These are phyloP conservation scores for Coelastrella sp. DNA, from an alignment of 139 green algal genomes.

Conservation along the genomic window DNA sequence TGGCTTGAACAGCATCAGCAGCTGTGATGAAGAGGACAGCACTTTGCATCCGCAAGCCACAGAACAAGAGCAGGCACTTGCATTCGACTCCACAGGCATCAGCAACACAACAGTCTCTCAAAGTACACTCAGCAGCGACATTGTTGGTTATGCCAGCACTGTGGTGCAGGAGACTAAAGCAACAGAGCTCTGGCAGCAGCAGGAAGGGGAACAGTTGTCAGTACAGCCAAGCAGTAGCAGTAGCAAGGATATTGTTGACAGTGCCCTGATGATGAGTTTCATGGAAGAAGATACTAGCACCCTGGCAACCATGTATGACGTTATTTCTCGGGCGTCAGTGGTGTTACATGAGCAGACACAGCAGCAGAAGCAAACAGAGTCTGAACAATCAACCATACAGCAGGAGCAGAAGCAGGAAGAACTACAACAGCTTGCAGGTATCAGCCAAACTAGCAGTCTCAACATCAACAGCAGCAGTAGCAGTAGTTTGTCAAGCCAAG, in stretches of 20 bases:
- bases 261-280: slow-evolving; percentile 15
- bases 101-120: too few species aligned
- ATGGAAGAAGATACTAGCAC: not conserved
- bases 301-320: slow-evolving; percentile 31
- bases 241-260: not conserved
- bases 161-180: too few species aligned
- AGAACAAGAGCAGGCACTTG: too few species aligned
- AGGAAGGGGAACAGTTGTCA: not conserved
- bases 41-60: too few species aligned
- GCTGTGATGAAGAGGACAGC: not conserved
- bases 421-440: not conserved
- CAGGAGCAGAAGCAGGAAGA: slow-evolving; percentile 14
- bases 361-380: too few species aligned
- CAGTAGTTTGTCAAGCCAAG: not conserved
- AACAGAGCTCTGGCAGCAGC: not conserved
- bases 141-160: too few species aligned
- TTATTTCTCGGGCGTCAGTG: slow-evolving; percentile 19
- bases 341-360: too few species aligned
- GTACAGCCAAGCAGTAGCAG: not conserved
- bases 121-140: too few species aligned
- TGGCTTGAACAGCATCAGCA: slow-evolving; percentile 24
- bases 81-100: too few species aligned
- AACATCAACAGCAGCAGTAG: slow-evolving; percentile 13
- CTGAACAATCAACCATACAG: not conserved
- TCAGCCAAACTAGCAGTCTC: not conserved